Evolutionary conservation across 2,329 filamentous ascomycete genomes (phyloP), one percentile per base, ranked within the genome.

Genomic region (Talaromyces sp.): DNA sequence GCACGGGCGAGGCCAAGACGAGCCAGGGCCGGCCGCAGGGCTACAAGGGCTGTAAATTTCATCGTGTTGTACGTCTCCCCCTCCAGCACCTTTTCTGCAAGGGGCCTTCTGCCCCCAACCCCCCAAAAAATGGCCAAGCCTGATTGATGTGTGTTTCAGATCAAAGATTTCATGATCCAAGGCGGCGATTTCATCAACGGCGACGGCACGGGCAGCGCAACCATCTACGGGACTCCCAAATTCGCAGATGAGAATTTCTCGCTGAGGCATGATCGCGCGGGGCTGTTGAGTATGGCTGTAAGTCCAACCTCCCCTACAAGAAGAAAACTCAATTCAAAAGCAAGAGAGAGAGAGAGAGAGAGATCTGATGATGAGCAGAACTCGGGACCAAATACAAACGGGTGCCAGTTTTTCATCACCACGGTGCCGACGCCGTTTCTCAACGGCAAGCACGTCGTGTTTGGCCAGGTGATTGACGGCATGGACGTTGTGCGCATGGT

Each of bases 401-500:
- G 95, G 41, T 92, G 87, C 62, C 95, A 98, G 72, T 99, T 99
- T 82, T 99, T 99, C 82, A 93, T 98, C 79, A 97, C 93, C 2
- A 95, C 90, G 0, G 89, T 89, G 1, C 82, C 89, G 5, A 95
- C 93, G 0, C 91, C 91, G 1, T 96, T 96, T 72, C 80, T 99
- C 27, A 89, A 98, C 76, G 85, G 84, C 71, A 98, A 98, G 78
- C 95, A 99, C 74, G 92, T 96, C 60, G 93, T 98, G 19, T 98
- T 98, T 69, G 95, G 95, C 56, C 88, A 90, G 73, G 93, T 98
- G 1, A 81, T 91, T 51, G 90, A 93, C 46, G 93, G 93, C 41
- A 89, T 97, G 84, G 91, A 97, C 62, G 86, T 97, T 6, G 90
- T 98, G 50, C 84, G 82, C 67, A 98, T 96, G 85, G 89, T 99